Evolutionary conservation across 2,329 filamentous ascomycete species (phyloP).

Genomic region (Endocalyx cinctus): DNA sequence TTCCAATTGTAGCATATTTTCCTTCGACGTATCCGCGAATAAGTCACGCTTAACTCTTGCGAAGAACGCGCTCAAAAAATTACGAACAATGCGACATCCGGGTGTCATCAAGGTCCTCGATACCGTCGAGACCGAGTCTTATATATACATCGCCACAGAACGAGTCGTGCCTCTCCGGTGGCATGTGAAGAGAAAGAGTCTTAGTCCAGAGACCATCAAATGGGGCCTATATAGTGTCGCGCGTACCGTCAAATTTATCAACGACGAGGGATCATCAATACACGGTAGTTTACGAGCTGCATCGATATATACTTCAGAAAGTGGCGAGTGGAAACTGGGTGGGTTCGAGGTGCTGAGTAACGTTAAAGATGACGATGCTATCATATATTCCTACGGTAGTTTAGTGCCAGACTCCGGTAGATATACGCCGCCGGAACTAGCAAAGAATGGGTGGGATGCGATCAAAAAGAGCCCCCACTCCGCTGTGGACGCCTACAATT

Average conservation of each 20-base stretch:
- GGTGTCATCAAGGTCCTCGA: constrained; percentile 93
- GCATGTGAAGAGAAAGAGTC: constrained; percentile 82
- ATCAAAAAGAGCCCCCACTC: constrained; percentile 78
- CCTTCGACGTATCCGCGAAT: constrained; percentile 83
- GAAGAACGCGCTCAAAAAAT: constrained; percentile 89
- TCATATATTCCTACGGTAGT: constrained; percentile 90
- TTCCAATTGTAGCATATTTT: constrained; percentile 93
- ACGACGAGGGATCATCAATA: constrained; percentile 85
- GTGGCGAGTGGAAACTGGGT: constrained; percentile 94
- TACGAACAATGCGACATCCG: constrained; percentile 87
- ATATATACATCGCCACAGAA: constrained; percentile 96
- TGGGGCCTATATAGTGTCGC: constrained; percentile 90
- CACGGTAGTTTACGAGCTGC: constrained; percentile 82
- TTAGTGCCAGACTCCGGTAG: constrained; percentile 78
- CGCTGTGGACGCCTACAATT: constrained; percentile 83
- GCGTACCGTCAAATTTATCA: constrained; percentile 92
- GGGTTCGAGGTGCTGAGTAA: constrained; percentile 93
- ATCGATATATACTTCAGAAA: constrained; percentile 90
- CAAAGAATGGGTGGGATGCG: constrained; percentile 82
- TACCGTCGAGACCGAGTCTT: constrained; percentile 91
- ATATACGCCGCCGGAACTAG: constrained; percentile 84
- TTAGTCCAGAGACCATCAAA: constrained; percentile 90
- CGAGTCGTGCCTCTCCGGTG: constrained; percentile 80
- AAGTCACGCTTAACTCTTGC: constrained; percentile 79
- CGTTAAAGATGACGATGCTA: constrained; percentile 90